Evolutionary conservation across 2,329 filamentous ascomycete species (phyloP), one percentile per base, ranked within the genome.

Genomic region (Stemphylium beticola): DNA sequence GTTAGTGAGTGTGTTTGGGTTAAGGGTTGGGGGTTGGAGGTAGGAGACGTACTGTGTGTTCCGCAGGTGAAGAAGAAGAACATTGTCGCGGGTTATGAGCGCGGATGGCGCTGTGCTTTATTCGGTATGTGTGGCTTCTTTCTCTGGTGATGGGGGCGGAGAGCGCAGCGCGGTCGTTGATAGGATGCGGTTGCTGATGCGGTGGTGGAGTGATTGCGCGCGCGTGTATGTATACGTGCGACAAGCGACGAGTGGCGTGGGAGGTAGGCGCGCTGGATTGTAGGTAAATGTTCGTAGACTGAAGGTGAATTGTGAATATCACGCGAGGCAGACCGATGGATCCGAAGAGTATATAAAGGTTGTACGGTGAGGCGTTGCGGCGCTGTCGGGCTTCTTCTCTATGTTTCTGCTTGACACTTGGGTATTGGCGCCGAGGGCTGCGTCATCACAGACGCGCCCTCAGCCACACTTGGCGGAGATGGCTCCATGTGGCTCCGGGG

Each of bases 61-160:
- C 79, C 80, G 64, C 79, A 82, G 0, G 79, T 81, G 63, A 82
- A 81, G 72, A 81, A 76, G 74, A 81, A 78, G 66, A 78, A 78
- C 76, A 79, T 78, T 26, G 32, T 64, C 38, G 55, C 26, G 39
- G 26, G 11, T 39, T 31, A 33, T 37, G 47, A 38, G 42, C 46
- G 37, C 17, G 11, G 11, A 26, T 20, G 26, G 49, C 51, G 53
- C 49, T 36, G 31, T 32, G 29, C 24, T 26, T 20, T 34, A 10
- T 39, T 5, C 7, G 29, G 4, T 48, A 4, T 41, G 12, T 2
- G 41, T 39, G 24, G n/a, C 37, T 17, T 15, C 11, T 20, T 43
- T 24, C 12, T 18, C 29, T 24, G 18, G 17, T 9, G 9, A 15
- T n/a, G 14, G 14, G 22, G 18, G 24, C 18, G 12, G 38, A 10